A percentile compares a stretch with the other conserved stretches of the same genome.
These are phyloP conservation scores for Microsporum canis DNA, from an alignment of 2,329 filamentous ascomycete species.

Conservation along the genomic window DNA sequence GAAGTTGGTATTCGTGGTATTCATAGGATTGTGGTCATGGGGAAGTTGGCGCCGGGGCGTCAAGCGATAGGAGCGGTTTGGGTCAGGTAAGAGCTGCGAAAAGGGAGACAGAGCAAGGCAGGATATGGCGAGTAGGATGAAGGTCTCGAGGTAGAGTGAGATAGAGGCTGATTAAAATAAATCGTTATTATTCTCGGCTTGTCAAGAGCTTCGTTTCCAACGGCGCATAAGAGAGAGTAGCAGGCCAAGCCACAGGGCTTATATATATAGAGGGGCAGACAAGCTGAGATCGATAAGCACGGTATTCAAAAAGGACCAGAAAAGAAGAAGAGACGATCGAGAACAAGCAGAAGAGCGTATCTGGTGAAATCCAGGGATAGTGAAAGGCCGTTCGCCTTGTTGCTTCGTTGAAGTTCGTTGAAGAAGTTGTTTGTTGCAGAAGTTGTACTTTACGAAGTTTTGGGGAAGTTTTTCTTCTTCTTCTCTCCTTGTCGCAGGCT, in stretches of 20 bases:
- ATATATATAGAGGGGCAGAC: neutral
- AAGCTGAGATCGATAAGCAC: neutral
- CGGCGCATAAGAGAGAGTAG: neutral
- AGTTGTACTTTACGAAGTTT: too few relatives aligned
- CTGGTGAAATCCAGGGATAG: neutral
- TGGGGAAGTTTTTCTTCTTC: too few relatives aligned
- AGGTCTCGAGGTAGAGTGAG: neutral
- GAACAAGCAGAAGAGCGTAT: neutral
- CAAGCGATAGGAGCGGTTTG: constrained; percentile 1
- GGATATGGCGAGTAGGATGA: neutral
- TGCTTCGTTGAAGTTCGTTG: neutral
- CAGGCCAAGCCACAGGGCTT: neutral
- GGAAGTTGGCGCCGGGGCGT: constrained; percentile 1
- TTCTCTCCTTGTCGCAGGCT: too few relatives aligned
- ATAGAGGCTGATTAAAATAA: neutral
- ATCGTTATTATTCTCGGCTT: neutral
- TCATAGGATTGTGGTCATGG: neutral
- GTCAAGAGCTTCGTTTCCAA: neutral
- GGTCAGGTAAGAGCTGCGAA: neutral
- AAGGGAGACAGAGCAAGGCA: neutral
- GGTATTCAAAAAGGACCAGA: too few relatives aligned
- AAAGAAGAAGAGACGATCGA: neutral
- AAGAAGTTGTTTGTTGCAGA: too few relatives aligned
- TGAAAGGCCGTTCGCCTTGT: neutral
- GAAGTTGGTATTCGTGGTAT: neutral